phyloP scores from a whole-genome alignment of 2,329 filamentous ascomycete species.

The Phialophora chinensis region DNA sequence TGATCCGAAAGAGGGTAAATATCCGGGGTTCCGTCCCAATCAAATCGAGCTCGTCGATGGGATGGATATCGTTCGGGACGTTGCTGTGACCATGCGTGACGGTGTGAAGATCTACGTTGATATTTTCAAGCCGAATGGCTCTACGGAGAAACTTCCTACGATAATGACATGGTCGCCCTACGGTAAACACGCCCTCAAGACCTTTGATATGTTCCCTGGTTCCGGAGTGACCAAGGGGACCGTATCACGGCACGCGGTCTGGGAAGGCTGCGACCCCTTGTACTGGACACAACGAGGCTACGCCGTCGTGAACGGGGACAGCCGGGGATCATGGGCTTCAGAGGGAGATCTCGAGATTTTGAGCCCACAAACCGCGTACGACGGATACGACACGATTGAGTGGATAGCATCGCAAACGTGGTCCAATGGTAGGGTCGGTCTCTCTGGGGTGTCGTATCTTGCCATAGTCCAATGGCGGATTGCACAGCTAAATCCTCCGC shows the following conservation, averaged over 20 bases:
- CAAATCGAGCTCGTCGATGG: constrained; percentile 10
- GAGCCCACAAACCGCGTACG: constrained; percentile 49
- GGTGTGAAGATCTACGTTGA: constrained; percentile 22
- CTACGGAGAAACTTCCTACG: constrained; percentile 56
- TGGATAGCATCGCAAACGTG: constrained; percentile 58
- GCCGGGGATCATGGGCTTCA: constrained; percentile 40
- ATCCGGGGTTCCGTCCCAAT: constrained; percentile 12
- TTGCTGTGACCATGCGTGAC: constrained; percentile 20
- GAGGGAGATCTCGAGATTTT: constrained; percentile 46
- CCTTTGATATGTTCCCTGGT: constrained; percentile 19
- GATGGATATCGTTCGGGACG: constrained; percentile 16
- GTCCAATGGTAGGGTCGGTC: constrained; percentile 58
- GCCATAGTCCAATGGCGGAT: constrained; percentile 63
- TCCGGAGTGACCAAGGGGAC: constrained; percentile 47
- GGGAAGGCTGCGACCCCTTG: constrained; percentile 44
- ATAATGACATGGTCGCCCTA: constrained; percentile 75
- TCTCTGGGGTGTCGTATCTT: constrained; percentile 60
- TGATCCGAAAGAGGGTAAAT: constrained; percentile 16
- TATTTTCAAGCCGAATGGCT: constrained; percentile 8
- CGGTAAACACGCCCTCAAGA: constrained; percentile 59
- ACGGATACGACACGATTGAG: constrained; percentile 55
- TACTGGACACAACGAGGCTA: constrained; percentile 42
- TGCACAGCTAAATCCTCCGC: constrained; percentile 58
- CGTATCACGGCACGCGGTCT: constrained; percentile 56
- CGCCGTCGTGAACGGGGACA: constrained; percentile 43